Evolutionary conservation across 129 eudicot genomes (phyloP), one percentile per base, ranked within the genome.

Genomic region (Flaveria brownii): DNA sequence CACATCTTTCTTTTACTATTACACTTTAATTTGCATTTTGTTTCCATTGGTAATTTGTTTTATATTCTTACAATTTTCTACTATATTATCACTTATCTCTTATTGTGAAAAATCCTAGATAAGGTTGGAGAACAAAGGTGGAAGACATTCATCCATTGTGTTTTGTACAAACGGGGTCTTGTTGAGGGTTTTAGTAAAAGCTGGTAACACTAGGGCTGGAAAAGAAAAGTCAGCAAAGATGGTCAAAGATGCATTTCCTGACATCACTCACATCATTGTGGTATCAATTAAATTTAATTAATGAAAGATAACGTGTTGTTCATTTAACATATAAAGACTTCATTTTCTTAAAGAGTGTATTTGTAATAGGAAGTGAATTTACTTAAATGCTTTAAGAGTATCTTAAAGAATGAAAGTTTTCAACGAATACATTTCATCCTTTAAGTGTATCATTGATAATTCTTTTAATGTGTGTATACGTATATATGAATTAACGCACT

Each of bases 161-260:
- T 95, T 95, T 86, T 95, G 99, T 77, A 91, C 99, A n/a, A 95
- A 91, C 57, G 99, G 99, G 64, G 84, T 95, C 76, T 72, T 95
- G 74, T 82, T 95, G 86, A 89, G 94, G 88, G 87, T 95, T 74
- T 86, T 95, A 25, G 89, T 95, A 66, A 73, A 78, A 17, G 79
- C 78, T 60, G 94, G 90, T 68, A 81, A 78, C 45, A 70, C 64
- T 77, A 82, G 82, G 57, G 72, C 71, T 15, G 68, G 75, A 77
- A 83, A 68, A 76, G 78, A 73, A 54, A 70, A 82, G 28, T 76
- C 90, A 1, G 73, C 74, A 42, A 74, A 81, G 76, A 56, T 26
- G 81, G 77, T 52, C 45, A 83, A 74, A 46, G 82, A 84, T 62
- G 70, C 72, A 47, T 68, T 88, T 55, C 80, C 88, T 20, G 96